Base-by-base conservation (phyloP, 805 yeast species). In the Metschnikowia anglica region DNA sequence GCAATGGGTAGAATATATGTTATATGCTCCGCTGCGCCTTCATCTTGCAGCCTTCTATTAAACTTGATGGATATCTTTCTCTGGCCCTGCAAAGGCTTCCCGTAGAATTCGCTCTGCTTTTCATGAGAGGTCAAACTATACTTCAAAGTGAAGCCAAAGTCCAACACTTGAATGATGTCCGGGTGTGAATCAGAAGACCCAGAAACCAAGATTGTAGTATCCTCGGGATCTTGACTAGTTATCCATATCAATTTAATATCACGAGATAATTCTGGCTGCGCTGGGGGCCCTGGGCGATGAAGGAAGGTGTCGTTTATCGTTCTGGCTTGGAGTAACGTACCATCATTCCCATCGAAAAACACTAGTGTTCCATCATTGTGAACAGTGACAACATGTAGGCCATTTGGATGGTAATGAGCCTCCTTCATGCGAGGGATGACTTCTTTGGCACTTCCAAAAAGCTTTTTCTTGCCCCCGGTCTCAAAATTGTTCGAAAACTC, bases 301-400 rank as follows among this genome's bases (percentile, higher is more conserved):
- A 88, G 77, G 41, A 79, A 76, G 2, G 80, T 70, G 38, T 86
- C 95, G 47, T 76, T 75, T 4, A 84, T 47, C 1, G 86, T 76
- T 52, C 97, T 75, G 1, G 97, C 93, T 41, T 81, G 81, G 11
- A 93, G 68, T 33, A 80, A 64, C 12, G 79, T 77, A 0, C 95
- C 97, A 27, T 81, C 81, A 24, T 80, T 74, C 1, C 88, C 85
- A 62, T 93, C 99, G 97, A 98, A 93, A 58, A 93, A 93, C 1
- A 80, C 96, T 27, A 93, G 56, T 0, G 95, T 77, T 41, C 91
- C 91, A 56, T 90, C 96, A 17, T 70, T 81, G 61, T 91, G 95
- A 2, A 80, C 75, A 0, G 96, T 83, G 16, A 86, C 74, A 3
- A 88, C 66, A 58, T 90, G 95, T 34, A 89, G 74, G 0, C 98